Conservation (phyloP, 2,329 filamentous ascomycete species). For the Epichloe coenophiala region DNA sequence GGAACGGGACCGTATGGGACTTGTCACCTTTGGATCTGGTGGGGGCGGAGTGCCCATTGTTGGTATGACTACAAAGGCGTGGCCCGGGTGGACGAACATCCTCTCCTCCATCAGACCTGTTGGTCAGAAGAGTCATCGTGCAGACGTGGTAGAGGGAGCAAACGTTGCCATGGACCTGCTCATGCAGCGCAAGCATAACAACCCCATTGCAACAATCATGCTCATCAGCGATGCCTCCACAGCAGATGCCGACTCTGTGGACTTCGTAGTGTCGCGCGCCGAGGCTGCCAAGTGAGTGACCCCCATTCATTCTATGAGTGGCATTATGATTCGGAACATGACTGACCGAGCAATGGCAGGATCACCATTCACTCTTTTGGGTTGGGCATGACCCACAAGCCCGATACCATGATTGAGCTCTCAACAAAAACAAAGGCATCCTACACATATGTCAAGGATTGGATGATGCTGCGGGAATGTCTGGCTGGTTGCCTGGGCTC, state of each 20-base stretch:
- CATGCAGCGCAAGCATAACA: conserved; percentile 94
- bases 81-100: conserved; percentile 81
- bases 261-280: conserved; percentile 92
- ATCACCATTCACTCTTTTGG: conserved; percentile 96
- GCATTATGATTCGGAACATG: not conserved
- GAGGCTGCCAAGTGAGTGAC: conserved; percentile 79
- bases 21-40: conserved; percentile 93
- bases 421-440: conserved; percentile 92
- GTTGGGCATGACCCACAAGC: conserved; percentile 91
- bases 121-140: conserved; percentile 89
- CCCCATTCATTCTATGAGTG: no score
- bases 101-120: conserved; percentile 81
- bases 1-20: conserved; percentile 87
- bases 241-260: conserved; percentile 85
- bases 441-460: conserved; percentile 97
- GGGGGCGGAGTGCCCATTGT: conserved; percentile 87
- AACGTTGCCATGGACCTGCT: conserved; percentile 97
- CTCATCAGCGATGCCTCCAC: conserved; percentile 96
- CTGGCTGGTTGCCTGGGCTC: conserved; percentile 84
- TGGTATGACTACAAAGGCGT: conserved; percentile 94
- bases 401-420: conserved; percentile 95
- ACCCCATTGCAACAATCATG: conserved; percentile 88
- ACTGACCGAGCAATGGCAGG: conserved; percentile 27
- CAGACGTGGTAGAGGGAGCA: conserved; percentile 92
- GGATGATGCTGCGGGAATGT: conserved; percentile 99